Evolutionary conservation across 2,329 filamentous ascomycete species (phyloP).

Genomic region (Aureobasidium sp.): DNA sequence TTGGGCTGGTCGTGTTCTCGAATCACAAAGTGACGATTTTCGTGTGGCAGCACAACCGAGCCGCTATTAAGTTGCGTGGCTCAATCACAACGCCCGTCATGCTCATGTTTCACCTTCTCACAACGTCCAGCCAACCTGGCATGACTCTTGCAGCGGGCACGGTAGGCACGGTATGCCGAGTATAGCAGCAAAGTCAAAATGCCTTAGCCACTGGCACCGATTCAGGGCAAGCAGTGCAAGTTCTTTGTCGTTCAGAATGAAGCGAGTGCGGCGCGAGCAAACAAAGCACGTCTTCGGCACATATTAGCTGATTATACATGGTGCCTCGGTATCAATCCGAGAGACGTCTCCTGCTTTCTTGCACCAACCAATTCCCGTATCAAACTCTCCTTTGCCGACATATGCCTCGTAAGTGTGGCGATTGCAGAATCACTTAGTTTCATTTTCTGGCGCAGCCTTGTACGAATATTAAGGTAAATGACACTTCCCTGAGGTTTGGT

Average conservation of each 20-base stretch:
- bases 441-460: background rate
- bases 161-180: background rate
- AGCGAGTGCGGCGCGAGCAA: background rate
- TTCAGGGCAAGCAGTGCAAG: background rate
- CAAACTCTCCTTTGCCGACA: background rate
- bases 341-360: background rate
- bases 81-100: background rate
- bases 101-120: background rate
- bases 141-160: constrained; percentile 1
- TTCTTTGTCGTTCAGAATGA: background rate
- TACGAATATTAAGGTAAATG: background rate
- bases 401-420: background rate
- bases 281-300: background rate
- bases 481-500: background rate
- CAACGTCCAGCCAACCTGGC: background rate
- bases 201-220: background rate
- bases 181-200: constrained; percentile 7
- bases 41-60: constrained; percentile 8
- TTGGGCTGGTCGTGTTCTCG: constrained; percentile 6
- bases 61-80: constrained; percentile 1
- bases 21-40: constrained; percentile 3
- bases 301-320: background rate
- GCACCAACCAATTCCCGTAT: background rate
- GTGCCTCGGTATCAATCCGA: background rate
- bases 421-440: background rate